Percentiles rank a stretch among this genome's conserved stretches.
Evolutionary conservation across 345 rosid genomes (phyloP).

Genomic region (Reutealis trisperma): DNA sequence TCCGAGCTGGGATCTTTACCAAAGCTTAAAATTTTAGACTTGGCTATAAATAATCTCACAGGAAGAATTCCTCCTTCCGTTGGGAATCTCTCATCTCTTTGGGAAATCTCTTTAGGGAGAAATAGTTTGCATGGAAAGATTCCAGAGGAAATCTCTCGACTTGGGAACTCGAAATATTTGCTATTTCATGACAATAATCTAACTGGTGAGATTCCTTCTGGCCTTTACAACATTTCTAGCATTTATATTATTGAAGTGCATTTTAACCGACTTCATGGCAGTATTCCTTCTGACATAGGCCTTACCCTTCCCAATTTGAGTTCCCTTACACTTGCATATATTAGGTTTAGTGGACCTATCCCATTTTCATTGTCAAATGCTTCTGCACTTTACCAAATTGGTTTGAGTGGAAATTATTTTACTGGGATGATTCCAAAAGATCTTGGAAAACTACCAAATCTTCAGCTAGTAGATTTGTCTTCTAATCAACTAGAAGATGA

Average conservation of each 20-base stretch:
- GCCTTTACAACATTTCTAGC: constrained; percentile 23
- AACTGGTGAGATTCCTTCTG: constrained; percentile 13
- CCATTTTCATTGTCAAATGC: constrained; percentile 14
- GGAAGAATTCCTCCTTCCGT: constrained; percentile 6
- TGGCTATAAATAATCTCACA: not conserved
- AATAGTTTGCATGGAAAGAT: constrained; percentile 15
- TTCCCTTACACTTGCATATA: not conserved
- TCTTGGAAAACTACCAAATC: not conserved
- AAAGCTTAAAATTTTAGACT: not conserved
- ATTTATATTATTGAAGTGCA: not conserved
- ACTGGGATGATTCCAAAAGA: constrained; percentile 4
- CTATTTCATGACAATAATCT: constrained; percentile 12
- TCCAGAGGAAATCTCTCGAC: constrained; percentile 17
- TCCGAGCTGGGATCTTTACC: not conserved
- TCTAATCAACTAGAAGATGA: constrained; percentile 3
- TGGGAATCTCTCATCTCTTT: not conserved
- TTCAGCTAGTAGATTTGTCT: not conserved
- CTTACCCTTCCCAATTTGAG: constrained; percentile 3
- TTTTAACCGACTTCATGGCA: constrained; percentile 25
- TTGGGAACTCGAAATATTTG: not conserved
- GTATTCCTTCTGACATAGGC: constrained; percentile 10
- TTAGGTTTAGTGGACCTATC: not conserved
- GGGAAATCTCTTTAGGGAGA: not conserved
- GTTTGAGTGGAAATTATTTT: not conserved
- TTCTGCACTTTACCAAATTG: not conserved